Percentiles rank a stretch among this genome's conserved stretches.
Conservation (phyloP, 202 grass and related monocot species). For the Carex arenaria region DNA sequence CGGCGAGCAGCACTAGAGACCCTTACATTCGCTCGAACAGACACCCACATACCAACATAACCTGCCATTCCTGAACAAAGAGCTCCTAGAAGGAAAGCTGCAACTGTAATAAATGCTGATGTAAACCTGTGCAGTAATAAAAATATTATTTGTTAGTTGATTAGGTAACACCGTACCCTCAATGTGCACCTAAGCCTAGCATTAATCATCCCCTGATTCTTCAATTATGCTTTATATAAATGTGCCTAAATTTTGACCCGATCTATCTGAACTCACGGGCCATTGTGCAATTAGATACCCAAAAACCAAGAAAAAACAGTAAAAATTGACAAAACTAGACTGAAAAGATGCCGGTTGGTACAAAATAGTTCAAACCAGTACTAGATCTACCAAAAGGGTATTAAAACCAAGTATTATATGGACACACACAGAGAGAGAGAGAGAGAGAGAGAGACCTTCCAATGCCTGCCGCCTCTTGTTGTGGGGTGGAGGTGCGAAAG, state of each 20-base stretch:
- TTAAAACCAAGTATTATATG: not conserved
- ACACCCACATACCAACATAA: constrained; percentile 99
- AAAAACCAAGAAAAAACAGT: not conserved
- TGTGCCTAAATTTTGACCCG: not conserved
- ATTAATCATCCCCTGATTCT: constrained; percentile 8
- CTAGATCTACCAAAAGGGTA: not conserved
- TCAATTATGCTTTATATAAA: constrained; percentile 15
- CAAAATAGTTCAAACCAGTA: not conserved
- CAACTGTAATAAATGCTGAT: constrained; percentile 89
- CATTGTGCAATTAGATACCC: not conserved
- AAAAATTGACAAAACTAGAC: constrained; percentile 3
- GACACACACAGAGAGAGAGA: not conserved
- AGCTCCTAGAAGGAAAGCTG: constrained; percentile 91
- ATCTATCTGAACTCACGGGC: not conserved
- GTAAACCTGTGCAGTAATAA: constrained; percentile 50
- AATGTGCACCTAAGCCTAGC: not conserved
- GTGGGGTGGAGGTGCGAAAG: constrained; percentile 69
- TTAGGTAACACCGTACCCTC: not conserved
- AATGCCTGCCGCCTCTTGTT: constrained; percentile 86
- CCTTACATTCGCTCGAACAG: constrained; percentile 96
- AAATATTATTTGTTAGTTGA: not conserved
- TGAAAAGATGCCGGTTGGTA: not conserved
- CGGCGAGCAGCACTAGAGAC: constrained; percentile 94
- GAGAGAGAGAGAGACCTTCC: constrained; percentile 47
- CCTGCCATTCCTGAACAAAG: constrained; percentile 93